Conservation (phyloP, 2,329 filamentous ascomycete species). For the Cytospora paraplurivora region DNA sequence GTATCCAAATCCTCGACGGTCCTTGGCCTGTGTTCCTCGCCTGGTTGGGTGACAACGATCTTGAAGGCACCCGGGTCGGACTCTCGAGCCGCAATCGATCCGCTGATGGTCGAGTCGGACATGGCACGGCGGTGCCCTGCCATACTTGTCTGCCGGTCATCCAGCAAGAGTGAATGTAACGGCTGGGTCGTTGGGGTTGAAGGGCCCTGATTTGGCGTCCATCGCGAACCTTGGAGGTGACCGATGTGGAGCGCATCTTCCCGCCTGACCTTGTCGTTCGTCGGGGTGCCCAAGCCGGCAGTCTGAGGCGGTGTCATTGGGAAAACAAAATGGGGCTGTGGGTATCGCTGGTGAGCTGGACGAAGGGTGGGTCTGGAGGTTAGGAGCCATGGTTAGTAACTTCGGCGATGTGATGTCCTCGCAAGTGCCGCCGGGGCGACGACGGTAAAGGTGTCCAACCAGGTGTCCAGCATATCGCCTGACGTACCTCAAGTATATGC, state of each 20-base stretch:
- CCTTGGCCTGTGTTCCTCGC: slow-evolving; percentile 60
- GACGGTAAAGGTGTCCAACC: too few species aligned
- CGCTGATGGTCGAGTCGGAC: slow-evolving; percentile 77
- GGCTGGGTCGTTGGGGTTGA: slow-evolving; percentile 41
- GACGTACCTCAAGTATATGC: slow-evolving; percentile 77
- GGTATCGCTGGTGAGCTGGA: slow-evolving; percentile 62
- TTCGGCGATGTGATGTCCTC: not conserved
- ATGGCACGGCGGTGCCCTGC: slow-evolving; percentile 62
- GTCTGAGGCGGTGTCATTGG: slow-evolving; percentile 63
- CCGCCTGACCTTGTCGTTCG: slow-evolving; percentile 37
- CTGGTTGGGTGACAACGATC: slow-evolving; percentile 75
- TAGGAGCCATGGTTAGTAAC: slow-evolving; percentile 1
- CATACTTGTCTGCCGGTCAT: slow-evolving; percentile 37
- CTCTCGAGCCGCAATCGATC: slow-evolving; percentile 46
- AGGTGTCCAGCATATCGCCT: not conserved
- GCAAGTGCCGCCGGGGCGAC: not conserved
- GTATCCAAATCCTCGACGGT: slow-evolving; percentile 60
- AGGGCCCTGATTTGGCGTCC: slow-evolving; percentile 46
- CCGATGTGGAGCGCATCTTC: slow-evolving; percentile 31
- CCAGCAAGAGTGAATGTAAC: slow-evolving; percentile 39
- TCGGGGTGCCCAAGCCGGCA: slow-evolving; percentile 54
- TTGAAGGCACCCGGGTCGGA: slow-evolving; percentile 71
- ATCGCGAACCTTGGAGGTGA: slow-evolving; percentile 42
- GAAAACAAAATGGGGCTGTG: slow-evolving; percentile 62
- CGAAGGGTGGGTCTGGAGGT: slow-evolving; percentile 59